phyloP scores from a whole-genome alignment of 1,139 yeast species.

The Candida neerlandica region DNA sequence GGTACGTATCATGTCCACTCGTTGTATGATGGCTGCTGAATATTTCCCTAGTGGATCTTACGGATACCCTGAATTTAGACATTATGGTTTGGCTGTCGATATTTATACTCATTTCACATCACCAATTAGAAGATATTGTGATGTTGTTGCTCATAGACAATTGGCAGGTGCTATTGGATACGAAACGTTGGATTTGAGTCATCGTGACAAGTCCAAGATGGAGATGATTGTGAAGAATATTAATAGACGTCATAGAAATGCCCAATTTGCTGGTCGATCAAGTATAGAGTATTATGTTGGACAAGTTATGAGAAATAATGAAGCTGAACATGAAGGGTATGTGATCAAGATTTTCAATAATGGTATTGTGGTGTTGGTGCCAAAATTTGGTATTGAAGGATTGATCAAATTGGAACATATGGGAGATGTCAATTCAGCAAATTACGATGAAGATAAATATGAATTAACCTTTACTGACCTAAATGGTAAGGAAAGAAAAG shows the following conservation, averaged over 20 bases:
- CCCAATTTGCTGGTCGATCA: slow-evolving; percentile 98
- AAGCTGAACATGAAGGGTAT: slow-evolving; percentile 81
- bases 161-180: slow-evolving; percentile 96
- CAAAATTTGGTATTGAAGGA: slow-evolving; percentile 97
- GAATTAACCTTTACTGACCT: slow-evolving; percentile 58
- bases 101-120: slow-evolving; percentile 98
- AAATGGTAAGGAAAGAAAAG: slow-evolving; percentile 45
- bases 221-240: slow-evolving; percentile 86
- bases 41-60: slow-evolving; percentile 93
- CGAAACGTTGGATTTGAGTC: slow-evolving; percentile 78
- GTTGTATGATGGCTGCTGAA: slow-evolving; percentile 99
- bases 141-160: slow-evolving; percentile 95
- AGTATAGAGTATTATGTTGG: slow-evolving; percentile 98
- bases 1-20: slow-evolving; percentile 93
- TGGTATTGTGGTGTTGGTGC: slow-evolving; percentile 93
- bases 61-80: slow-evolving; percentile 92
- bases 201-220: slow-evolving; percentile 89
- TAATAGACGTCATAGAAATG: slow-evolving; percentile 93
- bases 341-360: slow-evolving; percentile 90
- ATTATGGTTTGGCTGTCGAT: slow-evolving; percentile 96
- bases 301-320: slow-evolving; percentile 87
- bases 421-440: slow-evolving; percentile 64
- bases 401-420: slow-evolving; percentile 79
- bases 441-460: slow-evolving; percentile 77
- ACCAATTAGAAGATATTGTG: slow-evolving; percentile 98